Evolutionary conservation across 2,329 filamentous ascomycete species (phyloP).

Genomic region (Colletotrichum coccodes): DNA sequence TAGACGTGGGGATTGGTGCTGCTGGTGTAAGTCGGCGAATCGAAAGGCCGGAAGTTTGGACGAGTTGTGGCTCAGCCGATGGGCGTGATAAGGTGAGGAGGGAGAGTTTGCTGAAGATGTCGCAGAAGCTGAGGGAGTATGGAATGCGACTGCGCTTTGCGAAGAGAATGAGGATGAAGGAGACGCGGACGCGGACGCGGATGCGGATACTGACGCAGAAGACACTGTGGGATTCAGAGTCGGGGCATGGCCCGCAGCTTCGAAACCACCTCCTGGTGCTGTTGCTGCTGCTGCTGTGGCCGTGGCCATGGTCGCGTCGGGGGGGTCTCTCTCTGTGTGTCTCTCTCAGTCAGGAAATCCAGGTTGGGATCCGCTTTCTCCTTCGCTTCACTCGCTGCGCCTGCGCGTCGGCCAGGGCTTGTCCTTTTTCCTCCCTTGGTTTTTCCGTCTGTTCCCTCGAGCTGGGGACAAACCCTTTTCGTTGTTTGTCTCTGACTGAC

Average conservation of each 20-base stretch:
- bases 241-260: conserved; percentile 32
- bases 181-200: conserved; percentile 28
- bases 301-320: conserved; percentile 29
- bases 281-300: conserved; percentile 15
- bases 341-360: background rate
- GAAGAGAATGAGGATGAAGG: conserved; percentile 26
- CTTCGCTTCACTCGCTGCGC: conserved; percentile 25
- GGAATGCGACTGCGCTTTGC: conserved; percentile 18
- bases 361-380: conserved; percentile 24
- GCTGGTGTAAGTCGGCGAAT: conserved; percentile 59
- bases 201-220: conserved; percentile 24
- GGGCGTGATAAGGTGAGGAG: conserved; percentile 49
- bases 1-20: conserved; percentile 40
- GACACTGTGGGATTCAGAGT: conserved; percentile 29
- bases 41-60: conserved; percentile 67
- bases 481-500: conserved; percentile 24
- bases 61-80: conserved; percentile 64
- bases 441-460: background rate
- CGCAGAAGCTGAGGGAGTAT: conserved; percentile 10
- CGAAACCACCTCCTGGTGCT: conserved; percentile 22
- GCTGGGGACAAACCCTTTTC: conserved; percentile 1
- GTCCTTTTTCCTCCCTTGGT: background rate
- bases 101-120: conserved; percentile 27
- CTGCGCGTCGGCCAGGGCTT: conserved; percentile 15
- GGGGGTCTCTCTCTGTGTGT: background rate